These are phyloP conservation scores for Dryas alaskensis DNA, from an alignment of 306 rosid species.

Conservation along the genomic window DNA sequence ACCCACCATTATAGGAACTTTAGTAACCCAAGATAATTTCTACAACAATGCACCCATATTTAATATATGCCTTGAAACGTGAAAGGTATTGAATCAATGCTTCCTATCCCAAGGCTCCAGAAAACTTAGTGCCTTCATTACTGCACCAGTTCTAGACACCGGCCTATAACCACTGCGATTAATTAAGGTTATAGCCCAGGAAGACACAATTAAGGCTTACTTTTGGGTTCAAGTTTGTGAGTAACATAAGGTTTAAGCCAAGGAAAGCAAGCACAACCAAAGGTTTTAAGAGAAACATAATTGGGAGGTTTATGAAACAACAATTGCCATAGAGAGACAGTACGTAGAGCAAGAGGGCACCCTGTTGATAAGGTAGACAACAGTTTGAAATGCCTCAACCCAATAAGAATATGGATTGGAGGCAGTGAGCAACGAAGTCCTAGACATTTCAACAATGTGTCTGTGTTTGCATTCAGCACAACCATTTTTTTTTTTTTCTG, in stretches of 20 bases:
- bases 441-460: neutral
- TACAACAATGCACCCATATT: too few species aligned
- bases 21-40: too few species aligned
- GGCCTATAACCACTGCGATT: neutral
- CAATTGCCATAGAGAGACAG: too few species aligned
- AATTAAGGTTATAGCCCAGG: neutral
- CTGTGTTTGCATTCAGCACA: neutral
- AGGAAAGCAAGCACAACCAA: neutral
- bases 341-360: neutral
- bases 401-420: neutral
- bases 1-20: too few species aligned
- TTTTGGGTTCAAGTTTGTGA: neutral
- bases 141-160: neutral
- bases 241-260: neutral
- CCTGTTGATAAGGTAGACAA: neutral
- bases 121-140: too few species aligned
- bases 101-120: too few species aligned
- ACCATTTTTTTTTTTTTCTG: neutral
- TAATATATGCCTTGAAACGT: too few species aligned
- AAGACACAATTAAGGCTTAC: neutral
- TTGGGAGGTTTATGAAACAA: too few species aligned
- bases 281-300: too few species aligned
- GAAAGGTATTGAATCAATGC: too few species aligned
- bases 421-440: neutral
- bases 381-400: neutral